Evolutionary conservation across 306 rosid species (phyloP), one percentile per base, ranked within the genome.

Genomic region (Sophora flavescens): DNA sequence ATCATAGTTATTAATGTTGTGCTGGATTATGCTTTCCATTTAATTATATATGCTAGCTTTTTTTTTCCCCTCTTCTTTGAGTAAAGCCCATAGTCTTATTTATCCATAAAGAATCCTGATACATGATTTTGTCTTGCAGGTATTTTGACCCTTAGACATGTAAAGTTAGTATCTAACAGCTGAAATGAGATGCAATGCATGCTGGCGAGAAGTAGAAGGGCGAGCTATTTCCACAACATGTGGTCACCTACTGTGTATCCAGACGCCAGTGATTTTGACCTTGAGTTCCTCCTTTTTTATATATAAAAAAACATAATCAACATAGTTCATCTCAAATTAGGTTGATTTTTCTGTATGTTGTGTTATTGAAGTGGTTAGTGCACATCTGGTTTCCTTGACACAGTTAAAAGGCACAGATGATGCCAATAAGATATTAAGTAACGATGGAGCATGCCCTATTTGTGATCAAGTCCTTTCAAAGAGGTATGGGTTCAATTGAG

Each of bases 391-490:
- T 79, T 80, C 87, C 93, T 93, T 87, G 66, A 89, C 79, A 70
- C 10, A 17, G 73, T 83, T 39, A 77, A 81, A 72, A 96, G 99
- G 99, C 88, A 84, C 94, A 12, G 99, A 96, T 53, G 99, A 96
- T 84, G 99, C 99, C 30, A 87, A 84, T 88, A 96, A 92, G 87
- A 91, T 96, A 84, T 86, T 96, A 78, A 80, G 88, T 86, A 96
- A 76, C 36, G 99, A 91, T 78, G 99, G 99, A 82, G 91, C 92
- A 42, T 96, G 99, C 77, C 99, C 98, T 28, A 76, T 92, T 71
- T 91, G 99, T 74, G 99, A 96, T 85, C 98, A 92, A 86, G 98
- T 92, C 75, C 98, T 95, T 81, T 95, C 98, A 41, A 95, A 95
- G 88, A 92, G 98, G 98, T 95, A 84, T 68, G 67, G 58, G 45